Percentiles rank a stretch among this genome's conserved stretches.
These are phyloP conservation scores for Venturiaceae sp. DNA, from an alignment of 2,329 filamentous ascomycete genomes.

Conservation along the genomic window DNA sequence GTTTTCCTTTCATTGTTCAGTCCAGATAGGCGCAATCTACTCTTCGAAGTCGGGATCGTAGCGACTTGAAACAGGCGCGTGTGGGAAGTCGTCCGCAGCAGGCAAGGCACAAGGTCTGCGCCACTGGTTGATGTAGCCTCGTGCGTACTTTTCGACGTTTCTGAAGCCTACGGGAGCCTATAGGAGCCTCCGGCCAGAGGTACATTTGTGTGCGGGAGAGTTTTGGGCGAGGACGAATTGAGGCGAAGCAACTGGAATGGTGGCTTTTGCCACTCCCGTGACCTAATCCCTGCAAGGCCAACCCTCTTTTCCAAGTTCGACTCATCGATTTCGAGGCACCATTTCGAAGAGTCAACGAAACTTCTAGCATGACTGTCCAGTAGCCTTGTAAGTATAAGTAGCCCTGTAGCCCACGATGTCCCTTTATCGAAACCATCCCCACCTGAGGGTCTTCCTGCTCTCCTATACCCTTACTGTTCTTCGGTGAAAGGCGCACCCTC, in stretches of 20 bases:
- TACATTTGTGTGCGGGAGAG: neutral
- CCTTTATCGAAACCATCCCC: neutral
- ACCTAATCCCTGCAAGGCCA: neutral
- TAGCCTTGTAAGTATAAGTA: neutral
- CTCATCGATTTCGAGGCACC: neutral
- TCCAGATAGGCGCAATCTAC: neutral
- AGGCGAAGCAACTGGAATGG: neutral
- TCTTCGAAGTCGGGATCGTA: neutral
- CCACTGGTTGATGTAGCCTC: neutral
- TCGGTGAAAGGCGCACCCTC: neutral
- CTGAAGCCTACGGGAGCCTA: neutral
- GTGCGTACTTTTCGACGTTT: neutral
- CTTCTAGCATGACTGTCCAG: neutral
- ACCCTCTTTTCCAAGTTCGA: too few species aligned
- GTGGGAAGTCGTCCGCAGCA: neutral
- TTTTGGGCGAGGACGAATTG: too few species aligned
- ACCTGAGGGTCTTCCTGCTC: neutral
- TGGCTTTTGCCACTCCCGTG: neutral
- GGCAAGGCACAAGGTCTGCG: neutral
- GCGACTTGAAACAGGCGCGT: neutral
- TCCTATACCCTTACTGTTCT: neutral
- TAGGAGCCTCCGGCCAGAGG: neutral
- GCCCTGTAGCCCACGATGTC: neutral
- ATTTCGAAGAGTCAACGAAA: neutral
- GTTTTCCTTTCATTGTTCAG: too few species aligned